phyloP scores from a whole-genome alignment of 2,329 filamentous ascomycete species.

The Tolypocladium tropicale region DNA sequence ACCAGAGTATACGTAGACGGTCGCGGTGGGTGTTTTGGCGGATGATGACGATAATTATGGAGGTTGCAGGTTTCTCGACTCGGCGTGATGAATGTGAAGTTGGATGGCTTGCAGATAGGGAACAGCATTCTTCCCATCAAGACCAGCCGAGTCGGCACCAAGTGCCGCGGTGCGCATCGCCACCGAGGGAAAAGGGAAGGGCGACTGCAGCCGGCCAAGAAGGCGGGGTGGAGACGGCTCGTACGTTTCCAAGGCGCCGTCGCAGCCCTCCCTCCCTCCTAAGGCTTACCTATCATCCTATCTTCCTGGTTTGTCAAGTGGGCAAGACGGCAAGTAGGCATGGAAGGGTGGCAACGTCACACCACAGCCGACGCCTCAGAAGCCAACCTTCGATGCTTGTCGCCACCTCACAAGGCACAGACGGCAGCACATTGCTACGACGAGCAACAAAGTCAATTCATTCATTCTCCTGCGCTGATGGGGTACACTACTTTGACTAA shows the following conservation, averaged over 20 bases:
- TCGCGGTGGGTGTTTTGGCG: too few species aligned
- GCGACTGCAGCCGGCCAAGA: neutral
- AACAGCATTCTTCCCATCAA: too few species aligned
- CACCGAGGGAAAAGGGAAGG: neutral
- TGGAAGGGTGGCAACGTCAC: too few species aligned
- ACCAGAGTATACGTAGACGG: too few species aligned
- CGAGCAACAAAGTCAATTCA: neutral
- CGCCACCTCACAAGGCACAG: too few species aligned
- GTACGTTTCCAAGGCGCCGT: neutral
- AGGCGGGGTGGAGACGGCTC: neutral
- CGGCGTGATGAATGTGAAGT: neutral
- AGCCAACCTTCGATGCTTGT: too few species aligned
- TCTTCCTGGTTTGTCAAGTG: too few species aligned
- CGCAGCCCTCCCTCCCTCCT: neutral
- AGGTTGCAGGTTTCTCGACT: neutral
- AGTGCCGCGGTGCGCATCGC: neutral
- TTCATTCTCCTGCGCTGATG: neutral
- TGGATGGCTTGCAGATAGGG: neutral
- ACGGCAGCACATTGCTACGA: too few species aligned
- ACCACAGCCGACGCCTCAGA: neutral
- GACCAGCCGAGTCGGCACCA: too few species aligned
- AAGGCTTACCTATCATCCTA: too few species aligned
- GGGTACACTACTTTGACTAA: neutral
- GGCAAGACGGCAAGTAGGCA: too few species aligned
- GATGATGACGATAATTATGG: neutral